A percentile compares a stretch with the other conserved stretches of the same genome.
phyloP scores from a whole-genome alignment of 345 rosid genomes.

The Boechera retrofracta region DNA sequence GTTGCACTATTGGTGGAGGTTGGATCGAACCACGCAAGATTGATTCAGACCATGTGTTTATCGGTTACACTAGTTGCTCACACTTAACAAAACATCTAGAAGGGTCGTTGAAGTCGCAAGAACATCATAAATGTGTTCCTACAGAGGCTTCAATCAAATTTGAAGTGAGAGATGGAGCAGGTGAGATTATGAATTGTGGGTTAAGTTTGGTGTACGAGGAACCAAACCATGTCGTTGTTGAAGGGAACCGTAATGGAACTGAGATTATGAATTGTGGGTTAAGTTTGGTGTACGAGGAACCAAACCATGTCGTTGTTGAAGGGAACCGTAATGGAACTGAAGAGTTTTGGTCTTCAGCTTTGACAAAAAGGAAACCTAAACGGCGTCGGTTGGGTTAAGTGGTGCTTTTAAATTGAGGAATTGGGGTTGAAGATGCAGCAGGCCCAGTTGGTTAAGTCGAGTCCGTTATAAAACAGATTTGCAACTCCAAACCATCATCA shows the following conservation, averaged over 20 bases:
- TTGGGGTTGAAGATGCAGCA: no score
- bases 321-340: slow-evolving; percentile 5
- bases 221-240: slow-evolving; percentile 27
- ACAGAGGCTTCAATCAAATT: slow-evolving; percentile 27
- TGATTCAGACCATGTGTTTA: slow-evolving; percentile 40
- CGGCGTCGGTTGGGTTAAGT: no score
- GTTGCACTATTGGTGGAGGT: slow-evolving; percentile 29
- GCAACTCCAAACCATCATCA: no score
- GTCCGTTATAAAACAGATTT: no score
- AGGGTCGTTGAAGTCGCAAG: not conserved
- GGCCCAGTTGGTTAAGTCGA: no score
- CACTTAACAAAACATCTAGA: slow-evolving; percentile 23
- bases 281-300: slow-evolving; percentile 39
- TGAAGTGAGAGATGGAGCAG: slow-evolving; percentile 31
- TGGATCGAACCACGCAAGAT: slow-evolving; percentile 32
- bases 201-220: slow-evolving; percentile 38
- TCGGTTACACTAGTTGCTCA: slow-evolving; percentile 32
- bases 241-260: slow-evolving; percentile 12
- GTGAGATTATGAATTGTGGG: slow-evolving; percentile 33
- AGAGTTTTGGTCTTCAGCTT: not conserved
- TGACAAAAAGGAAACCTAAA: not conserved
- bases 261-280: slow-evolving; percentile 32
- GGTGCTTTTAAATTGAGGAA: no score
- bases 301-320: slow-evolving; percentile 29
- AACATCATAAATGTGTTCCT: slow-evolving; percentile 29